phyloP scores from a whole-genome alignment of 306 rosid genomes.

The Quercus parvula region DNA sequence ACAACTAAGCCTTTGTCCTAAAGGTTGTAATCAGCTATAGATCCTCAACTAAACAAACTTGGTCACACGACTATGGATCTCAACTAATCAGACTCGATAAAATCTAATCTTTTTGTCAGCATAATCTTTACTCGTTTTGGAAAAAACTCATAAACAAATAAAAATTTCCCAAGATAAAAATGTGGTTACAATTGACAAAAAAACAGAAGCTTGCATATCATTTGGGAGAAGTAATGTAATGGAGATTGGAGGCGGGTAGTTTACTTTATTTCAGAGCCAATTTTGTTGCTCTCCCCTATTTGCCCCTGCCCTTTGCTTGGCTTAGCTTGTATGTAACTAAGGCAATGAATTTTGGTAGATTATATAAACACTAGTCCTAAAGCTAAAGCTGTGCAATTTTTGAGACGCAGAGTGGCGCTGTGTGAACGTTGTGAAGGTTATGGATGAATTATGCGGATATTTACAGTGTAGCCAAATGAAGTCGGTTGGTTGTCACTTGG shows the following conservation, averaged over 20 bases:
- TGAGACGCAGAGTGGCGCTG: not conserved
- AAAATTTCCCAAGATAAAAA: not conserved
- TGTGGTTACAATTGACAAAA: not conserved
- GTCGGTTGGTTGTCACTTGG: not conserved
- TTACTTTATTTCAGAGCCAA: slow-evolving; percentile 61
- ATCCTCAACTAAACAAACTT: too few species aligned
- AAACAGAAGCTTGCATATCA: not conserved
- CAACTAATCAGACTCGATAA: too few species aligned
- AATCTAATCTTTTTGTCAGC: too few species aligned
- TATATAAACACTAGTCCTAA: not conserved
- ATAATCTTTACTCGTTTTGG: too few species aligned
- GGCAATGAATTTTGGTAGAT: not conserved
- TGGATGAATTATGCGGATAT: not conserved
- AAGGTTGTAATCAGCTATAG: too few species aligned
- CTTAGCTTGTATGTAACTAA: not conserved
- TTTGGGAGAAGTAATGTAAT: slow-evolving; percentile 28
- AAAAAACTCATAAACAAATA: not conserved
- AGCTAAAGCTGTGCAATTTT: not conserved
- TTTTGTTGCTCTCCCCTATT: slow-evolving; percentile 53
- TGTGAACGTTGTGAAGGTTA: not conserved
- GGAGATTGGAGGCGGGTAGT: slow-evolving; percentile 83
- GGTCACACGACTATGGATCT: too few species aligned
- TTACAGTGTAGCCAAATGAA: not conserved
- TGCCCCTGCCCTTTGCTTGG: slow-evolving; percentile 46
- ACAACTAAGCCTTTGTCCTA: too few species aligned